phyloP scores from a whole-genome alignment of 805 yeast species.

The Candida incommunis region DNA sequence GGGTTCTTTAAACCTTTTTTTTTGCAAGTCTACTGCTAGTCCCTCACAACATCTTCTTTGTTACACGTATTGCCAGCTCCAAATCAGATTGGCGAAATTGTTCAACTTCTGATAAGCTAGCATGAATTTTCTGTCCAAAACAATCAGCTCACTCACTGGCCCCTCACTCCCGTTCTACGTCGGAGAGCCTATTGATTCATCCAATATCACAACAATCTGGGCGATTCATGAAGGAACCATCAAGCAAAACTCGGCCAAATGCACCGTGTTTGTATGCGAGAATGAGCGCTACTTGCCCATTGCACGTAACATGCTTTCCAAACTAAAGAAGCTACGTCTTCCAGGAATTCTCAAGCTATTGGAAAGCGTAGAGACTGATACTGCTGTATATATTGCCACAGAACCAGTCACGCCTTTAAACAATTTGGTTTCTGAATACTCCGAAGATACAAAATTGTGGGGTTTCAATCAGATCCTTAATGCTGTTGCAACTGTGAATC shows the following conservation, averaged over 20 bases:
- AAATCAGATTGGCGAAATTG: too few species aligned
- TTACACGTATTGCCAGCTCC: too few species aligned
- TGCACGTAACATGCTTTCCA: slow-evolving; percentile 31
- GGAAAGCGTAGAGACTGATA: slow-evolving; percentile 53
- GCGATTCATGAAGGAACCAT: slow-evolving; percentile 42
- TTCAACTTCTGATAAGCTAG: too few species aligned
- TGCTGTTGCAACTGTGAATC: slow-evolving; percentile 43
- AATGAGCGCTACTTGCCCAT: slow-evolving; percentile 20
- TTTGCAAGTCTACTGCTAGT: too few species aligned
- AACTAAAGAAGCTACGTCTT: slow-evolving; percentile 42
- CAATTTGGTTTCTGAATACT: slow-evolving; percentile 22
- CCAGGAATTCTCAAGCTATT: slow-evolving; percentile 56
- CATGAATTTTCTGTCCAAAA: not conserved
- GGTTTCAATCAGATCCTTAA: slow-evolving; percentile 44
- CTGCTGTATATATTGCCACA: slow-evolving; percentile 43
- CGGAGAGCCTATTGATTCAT: not conserved
- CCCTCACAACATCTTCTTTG: too few species aligned
- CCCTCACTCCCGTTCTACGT: not conserved
- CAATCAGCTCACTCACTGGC: not conserved
- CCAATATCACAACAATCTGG: slow-evolving; percentile 35
- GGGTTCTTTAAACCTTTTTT: too few species aligned
- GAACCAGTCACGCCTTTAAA: slow-evolving; percentile 49
- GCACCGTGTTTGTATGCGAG: slow-evolving; percentile 54
- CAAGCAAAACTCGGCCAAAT: slow-evolving; percentile 30
- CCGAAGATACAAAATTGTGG: slow-evolving; percentile 27